phyloP scores from a whole-genome alignment of 2,329 filamentous ascomycete species.

The Incumbomyces lentus region DNA sequence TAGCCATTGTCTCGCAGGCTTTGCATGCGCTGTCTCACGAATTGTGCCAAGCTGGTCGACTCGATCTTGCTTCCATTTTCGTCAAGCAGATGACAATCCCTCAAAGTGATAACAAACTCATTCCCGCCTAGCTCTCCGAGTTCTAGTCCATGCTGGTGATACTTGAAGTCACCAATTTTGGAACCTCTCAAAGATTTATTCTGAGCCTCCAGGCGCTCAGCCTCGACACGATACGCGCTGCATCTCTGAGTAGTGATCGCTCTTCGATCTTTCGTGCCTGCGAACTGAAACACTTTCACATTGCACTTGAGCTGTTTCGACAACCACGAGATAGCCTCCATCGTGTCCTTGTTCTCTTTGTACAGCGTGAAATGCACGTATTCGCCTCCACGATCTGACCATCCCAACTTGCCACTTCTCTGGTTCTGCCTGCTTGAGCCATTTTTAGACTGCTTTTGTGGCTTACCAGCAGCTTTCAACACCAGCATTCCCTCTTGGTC shows the following conservation, averaged over 20 bases:
- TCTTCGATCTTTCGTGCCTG: slow-evolving; percentile 83
- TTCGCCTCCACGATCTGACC: slow-evolving; percentile 61
- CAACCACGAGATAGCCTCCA: slow-evolving; percentile 75
- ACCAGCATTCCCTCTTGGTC: slow-evolving; percentile 53
- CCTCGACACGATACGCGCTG: slow-evolving; percentile 52
- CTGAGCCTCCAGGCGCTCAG: slow-evolving; percentile 54
- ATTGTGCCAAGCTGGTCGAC: slow-evolving; percentile 1
- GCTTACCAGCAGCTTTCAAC: slow-evolving; percentile 39
- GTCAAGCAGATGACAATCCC: slow-evolving; percentile 55
- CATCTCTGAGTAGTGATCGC: slow-evolving; percentile 78
- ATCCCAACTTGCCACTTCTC: slow-evolving; percentile 40
- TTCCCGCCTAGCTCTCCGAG: slow-evolving; percentile 82
- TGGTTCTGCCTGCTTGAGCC: slow-evolving; percentile 19
- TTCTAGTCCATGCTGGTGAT: slow-evolving; percentile 59
- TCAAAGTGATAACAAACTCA: slow-evolving; percentile 83
- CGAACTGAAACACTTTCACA: slow-evolving; percentile 63
- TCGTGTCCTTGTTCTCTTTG: slow-evolving; percentile 95
- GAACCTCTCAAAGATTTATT: slow-evolving; percentile 53
- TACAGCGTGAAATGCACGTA: slow-evolving; percentile 86
- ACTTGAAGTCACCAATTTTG: slow-evolving; percentile 68
- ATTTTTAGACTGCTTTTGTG: slow-evolving; percentile 25
- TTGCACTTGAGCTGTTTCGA: slow-evolving; percentile 60
- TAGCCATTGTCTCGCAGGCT: slow-evolving; percentile 67
- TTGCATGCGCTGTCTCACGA: slow-evolving; percentile 31
- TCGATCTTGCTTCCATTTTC: slow-evolving; percentile 28